Percentiles rank a stretch among this genome's conserved stretches.
These are phyloP conservation scores for Diaporthe amygdali DNA, from an alignment of 2,329 filamentous ascomycete genomes.

Conservation along the genomic window DNA sequence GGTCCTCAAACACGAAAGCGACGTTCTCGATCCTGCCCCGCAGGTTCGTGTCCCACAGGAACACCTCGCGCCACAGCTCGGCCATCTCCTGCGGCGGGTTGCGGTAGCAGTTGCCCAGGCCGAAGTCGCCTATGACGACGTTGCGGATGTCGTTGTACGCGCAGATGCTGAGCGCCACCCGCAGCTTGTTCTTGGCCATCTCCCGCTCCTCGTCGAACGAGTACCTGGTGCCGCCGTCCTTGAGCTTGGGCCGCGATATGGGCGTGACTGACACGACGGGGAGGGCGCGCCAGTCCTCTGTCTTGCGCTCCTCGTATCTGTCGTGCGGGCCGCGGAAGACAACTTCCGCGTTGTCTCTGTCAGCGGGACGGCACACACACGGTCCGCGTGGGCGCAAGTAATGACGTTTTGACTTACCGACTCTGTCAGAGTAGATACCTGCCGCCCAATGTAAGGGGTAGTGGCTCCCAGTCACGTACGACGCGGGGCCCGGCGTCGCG, in stretches of 20 bases:
- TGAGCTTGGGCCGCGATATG: slow-evolving; percentile 75
- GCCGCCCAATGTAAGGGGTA: slow-evolving; percentile 76
- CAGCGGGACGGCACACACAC: not conserved
- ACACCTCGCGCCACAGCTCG: slow-evolving; percentile 68
- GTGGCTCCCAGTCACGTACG: slow-evolving; percentile 49
- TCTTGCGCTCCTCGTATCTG: slow-evolving; percentile 62
- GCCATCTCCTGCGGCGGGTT: slow-evolving; percentile 71
- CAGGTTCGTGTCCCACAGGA: slow-evolving; percentile 67
- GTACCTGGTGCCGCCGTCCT: slow-evolving; percentile 69
- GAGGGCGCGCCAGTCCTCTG: slow-evolving; percentile 59
- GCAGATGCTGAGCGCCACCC: slow-evolving; percentile 73
- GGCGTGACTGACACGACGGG: slow-evolving; percentile 79
- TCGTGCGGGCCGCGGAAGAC: slow-evolving; percentile 76
- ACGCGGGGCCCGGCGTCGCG: slow-evolving; percentile 61
- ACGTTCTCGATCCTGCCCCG: slow-evolving; percentile 66
- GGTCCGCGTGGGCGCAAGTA: not conserved
- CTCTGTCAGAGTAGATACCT: slow-evolving; percentile 72
- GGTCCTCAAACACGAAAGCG: slow-evolving; percentile 69
- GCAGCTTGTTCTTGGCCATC: slow-evolving; percentile 75
- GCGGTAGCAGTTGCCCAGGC: slow-evolving; percentile 65
- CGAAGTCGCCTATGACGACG: slow-evolving; percentile 69
- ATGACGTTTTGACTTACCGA: slow-evolving; percentile 52
- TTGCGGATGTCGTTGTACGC: slow-evolving; percentile 61
- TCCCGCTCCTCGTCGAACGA: slow-evolving; percentile 75
- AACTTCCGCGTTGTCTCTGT: slow-evolving; percentile 45